Evolutionary conservation across 2,329 filamentous ascomycete species (phyloP).

Genomic region (Fusarium sp.): DNA sequence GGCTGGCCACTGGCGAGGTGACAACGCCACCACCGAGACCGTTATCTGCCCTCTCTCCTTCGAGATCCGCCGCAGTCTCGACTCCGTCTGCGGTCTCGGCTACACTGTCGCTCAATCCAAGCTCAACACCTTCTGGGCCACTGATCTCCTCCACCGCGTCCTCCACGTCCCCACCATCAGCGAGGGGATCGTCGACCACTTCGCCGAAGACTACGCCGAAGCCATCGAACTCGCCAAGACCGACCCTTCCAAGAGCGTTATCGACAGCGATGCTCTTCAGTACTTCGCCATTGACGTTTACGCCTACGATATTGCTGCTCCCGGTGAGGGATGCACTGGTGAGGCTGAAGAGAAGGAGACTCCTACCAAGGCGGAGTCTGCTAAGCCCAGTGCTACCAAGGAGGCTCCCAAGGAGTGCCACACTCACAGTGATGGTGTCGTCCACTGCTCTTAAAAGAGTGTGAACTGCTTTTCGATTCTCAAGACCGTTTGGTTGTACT

Average conservation of each 20-base stretch:
- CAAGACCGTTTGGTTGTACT: background rate
- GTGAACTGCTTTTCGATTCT: background rate
- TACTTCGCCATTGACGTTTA: conserved; percentile 76
- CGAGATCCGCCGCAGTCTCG: conserved; percentile 63
- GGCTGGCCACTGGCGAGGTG: conserved; percentile 74
- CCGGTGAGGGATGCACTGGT: conserved; percentile 69
- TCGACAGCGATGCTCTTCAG: conserved; percentile 71
- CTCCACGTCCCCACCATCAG: conserved; percentile 70
- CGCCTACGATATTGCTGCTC: conserved; percentile 70
- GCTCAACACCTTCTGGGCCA: conserved; percentile 71
- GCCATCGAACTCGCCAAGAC: conserved; percentile 61
- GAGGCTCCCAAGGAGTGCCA: conserved; percentile 49
- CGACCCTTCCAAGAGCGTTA: conserved; percentile 57
- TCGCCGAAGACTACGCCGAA: conserved; percentile 65
- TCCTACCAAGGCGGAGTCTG: conserved; percentile 47
- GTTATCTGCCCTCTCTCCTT: conserved; percentile 75
- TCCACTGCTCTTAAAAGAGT: conserved; percentile 41
- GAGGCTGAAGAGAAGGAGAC: conserved; percentile 39
- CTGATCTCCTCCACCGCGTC: conserved; percentile 73
- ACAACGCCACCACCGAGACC: conserved; percentile 71
- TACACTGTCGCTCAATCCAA: conserved; percentile 67
- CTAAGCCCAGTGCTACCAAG: conserved; percentile 1
- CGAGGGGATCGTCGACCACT: conserved; percentile 70
- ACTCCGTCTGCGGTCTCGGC: conserved; percentile 68
- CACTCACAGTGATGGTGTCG: conserved; percentile 55